Evolutionary conservation across 768 basidiomycete species (phyloP).

Genomic region (Chiua virens): DNA sequence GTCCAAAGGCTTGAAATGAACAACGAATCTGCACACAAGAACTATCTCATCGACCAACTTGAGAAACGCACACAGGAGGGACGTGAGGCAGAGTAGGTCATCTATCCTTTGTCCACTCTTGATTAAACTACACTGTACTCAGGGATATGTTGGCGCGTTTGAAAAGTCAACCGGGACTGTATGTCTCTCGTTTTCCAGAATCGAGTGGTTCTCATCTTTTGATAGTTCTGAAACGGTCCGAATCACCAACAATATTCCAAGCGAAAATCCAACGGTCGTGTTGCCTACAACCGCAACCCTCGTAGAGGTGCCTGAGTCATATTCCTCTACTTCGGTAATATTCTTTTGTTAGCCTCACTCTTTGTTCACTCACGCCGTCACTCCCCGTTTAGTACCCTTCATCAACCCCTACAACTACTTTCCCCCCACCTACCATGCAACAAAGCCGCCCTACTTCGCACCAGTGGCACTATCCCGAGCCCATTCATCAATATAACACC

Average conservation of each 20-base stretch:
- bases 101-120: neutral
- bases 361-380: slow-evolving; percentile 5
- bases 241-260: slow-evolving; percentile 9
- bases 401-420: neutral
- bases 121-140: neutral
- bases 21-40: slow-evolving; percentile 43
- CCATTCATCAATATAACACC: neutral
- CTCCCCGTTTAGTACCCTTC: slow-evolving; percentile 12
- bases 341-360: neutral
- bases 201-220: neutral
- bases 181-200: slow-evolving; percentile 2
- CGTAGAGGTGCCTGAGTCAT: slow-evolving; percentile 30
- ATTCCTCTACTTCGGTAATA: slow-evolving; percentile 16
- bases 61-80: slow-evolving; percentile 41
- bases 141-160: slow-evolving; percentile 25
- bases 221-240: slow-evolving; percentile 18
- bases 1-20: slow-evolving; percentile 31
- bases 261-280: slow-evolving; percentile 18
- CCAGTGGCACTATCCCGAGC: neutral
- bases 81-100: slow-evolving; percentile 43
- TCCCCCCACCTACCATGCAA: slow-evolving; percentile 1
- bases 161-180: slow-evolving; percentile 13
- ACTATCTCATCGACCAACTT: slow-evolving; percentile 35
- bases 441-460: neutral
- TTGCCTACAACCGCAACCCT: slow-evolving; percentile 37